phyloP scores from a whole-genome alignment of 2,329 filamentous ascomycete species.

The Aspergillus sp. region DNA sequence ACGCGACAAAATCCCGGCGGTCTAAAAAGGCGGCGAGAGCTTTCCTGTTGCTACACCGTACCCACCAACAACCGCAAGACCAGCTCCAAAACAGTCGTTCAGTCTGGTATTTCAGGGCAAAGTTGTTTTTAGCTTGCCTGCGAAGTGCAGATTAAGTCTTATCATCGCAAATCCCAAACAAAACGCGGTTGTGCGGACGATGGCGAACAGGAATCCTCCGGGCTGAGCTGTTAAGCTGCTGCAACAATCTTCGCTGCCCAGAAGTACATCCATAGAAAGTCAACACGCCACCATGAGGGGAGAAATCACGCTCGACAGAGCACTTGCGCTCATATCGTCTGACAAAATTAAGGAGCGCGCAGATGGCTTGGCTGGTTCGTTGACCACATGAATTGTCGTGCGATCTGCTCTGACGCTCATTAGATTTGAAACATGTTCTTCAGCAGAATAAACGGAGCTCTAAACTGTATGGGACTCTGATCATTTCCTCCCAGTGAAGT shows the following conservation, averaged over 20 bases:
- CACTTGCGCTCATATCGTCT: constrained; percentile 48
- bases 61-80: constrained; percentile 16
- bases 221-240: constrained; percentile 10
- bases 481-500: background rate
- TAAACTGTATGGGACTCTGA: constrained; percentile 39
- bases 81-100: constrained; percentile 5
- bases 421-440: constrained; percentile 61
- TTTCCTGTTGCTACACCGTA: background rate
- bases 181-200: background rate
- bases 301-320: constrained; percentile 48
- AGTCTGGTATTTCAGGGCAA: background rate
- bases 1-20: constrained; percentile 42
- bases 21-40: constrained; percentile 27
- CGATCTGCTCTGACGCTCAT: constrained; percentile 18
- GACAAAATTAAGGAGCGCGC: constrained; percentile 52
- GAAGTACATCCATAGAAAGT: constrained; percentile 1
- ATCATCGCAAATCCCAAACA: background rate
- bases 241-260: background rate
- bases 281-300: constrained; percentile 37
- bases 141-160: background rate
- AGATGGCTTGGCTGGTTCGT: constrained; percentile 55
- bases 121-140: background rate
- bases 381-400: background rate
- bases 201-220: constrained; percentile 4
- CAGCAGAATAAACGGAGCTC: constrained; percentile 54